These are phyloP conservation scores for Leishmania mexicana DNA, from an alignment of 208 protist genomes.

Conservation along the genomic window DNA sequence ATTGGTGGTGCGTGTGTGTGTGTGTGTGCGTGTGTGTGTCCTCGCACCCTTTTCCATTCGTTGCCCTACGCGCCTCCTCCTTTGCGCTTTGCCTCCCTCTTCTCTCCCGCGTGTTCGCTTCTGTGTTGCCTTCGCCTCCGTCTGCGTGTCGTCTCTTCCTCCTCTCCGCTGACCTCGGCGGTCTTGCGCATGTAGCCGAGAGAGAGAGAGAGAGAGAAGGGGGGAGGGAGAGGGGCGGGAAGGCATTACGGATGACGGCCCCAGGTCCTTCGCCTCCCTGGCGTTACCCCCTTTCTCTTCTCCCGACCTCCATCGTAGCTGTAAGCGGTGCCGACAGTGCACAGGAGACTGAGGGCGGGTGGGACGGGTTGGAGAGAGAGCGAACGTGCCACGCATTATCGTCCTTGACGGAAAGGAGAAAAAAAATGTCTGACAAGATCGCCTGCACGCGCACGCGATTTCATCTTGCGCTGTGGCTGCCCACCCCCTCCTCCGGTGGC, in stretches of 20 bases:
- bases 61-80: background rate
- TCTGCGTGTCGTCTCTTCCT: background rate
- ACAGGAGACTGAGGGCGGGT: no score
- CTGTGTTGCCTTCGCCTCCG: background rate
- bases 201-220: background rate
- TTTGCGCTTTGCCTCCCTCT: background rate
- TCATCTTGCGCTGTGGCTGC: background rate
- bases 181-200: background rate
- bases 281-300: background rate
- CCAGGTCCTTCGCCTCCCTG: background rate
- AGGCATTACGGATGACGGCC: background rate
- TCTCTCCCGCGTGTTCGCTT: no score
- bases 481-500: background rate
- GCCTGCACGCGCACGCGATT: background rate
- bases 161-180: background rate
- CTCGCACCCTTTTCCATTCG: background rate
- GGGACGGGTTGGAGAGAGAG: background rate
- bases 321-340: background rate
- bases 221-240: background rate
- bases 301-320: background rate
- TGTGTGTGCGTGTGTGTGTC: no score
- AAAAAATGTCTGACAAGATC: background rate
- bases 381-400: background rate
- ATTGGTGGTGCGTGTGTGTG: background rate
- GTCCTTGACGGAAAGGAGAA: background rate